Base-by-base conservation (phyloP, 2,329 filamentous ascomycete species). In the Penicillium sclerotiorum region DNA sequence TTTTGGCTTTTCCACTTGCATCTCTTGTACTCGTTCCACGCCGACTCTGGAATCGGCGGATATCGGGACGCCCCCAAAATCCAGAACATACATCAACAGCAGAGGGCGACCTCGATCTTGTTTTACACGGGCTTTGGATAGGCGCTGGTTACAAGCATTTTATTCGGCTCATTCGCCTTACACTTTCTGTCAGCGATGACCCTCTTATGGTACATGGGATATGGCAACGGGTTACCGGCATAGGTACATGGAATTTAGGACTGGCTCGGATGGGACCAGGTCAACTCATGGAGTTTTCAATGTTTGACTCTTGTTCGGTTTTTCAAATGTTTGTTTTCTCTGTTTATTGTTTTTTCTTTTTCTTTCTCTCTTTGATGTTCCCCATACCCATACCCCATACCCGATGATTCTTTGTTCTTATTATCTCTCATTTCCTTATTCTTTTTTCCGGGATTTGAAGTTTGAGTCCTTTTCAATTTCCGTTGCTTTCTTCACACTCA, bases 21-120 rank as follows among this genome's bases (percentile, higher is more conserved):
- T 39, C 38, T 8, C 39, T 39, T 41, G 25, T 30, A 33, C 20
- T 37, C 47, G 22, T 40, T 50, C 21, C 35, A 33, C 13, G 36
- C 22, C n/a, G 36, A 41, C 27, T 30, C 45, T 47, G 45, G 37
- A 47, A 42, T 40, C 41, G 35, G 35, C 41, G 8, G 28, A 25
- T 33, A 47, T 23, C 36, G 27, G 37, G 49, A 45, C 35, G 48
- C 35, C 48, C 43, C 49, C 45, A 52, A 56, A 56, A 44, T 21
- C 28, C 48, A 39, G 41, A 56, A 50, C 51, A 53, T 49, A 57
- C 45, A 57, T 52, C 20, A 38, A 52, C 45, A 53, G 58, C 48
- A 53, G 59, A 59, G 59, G 59, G 58, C 59, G 37, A 62, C 59
- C 59, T 61, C 59, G 50, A 59, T 27, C 30, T 54, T 56, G 39